Evolutionary conservation across 192 early-diverging fungal genomes (phyloP).

Genomic region (Backusella parvicylindrica): DNA sequence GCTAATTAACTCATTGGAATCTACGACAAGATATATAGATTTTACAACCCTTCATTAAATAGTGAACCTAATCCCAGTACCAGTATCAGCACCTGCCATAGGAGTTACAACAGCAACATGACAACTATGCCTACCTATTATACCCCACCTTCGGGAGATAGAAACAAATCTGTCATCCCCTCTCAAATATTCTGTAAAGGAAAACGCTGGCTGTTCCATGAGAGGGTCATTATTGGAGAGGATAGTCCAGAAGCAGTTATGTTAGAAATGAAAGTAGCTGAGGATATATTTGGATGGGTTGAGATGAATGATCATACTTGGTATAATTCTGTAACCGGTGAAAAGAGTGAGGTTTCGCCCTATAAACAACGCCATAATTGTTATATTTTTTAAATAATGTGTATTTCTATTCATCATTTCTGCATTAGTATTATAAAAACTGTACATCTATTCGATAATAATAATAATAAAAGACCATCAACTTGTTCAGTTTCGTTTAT

Average conservation of each 20-base stretch:
- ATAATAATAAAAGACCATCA: too few relatives aligned
- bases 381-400: too few relatives aligned
- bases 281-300: slow-evolving; percentile 8
- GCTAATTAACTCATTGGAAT: background rate
- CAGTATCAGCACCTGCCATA: too few relatives aligned
- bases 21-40: background rate
- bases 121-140: too few relatives aligned
- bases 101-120: too few relatives aligned
- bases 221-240: background rate
- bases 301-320: slow-evolving; percentile 2
- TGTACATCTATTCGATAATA: too few relatives aligned
- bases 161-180: background rate
- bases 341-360: slow-evolving; percentile 11
- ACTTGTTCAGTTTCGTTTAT: too few relatives aligned
- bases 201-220: slow-evolving; percentile 5
- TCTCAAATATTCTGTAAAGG: slow-evolving; percentile 6
- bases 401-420: too few relatives aligned
- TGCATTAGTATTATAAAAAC: too few relatives aligned
- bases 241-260: background rate
- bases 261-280: background rate
- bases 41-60: background rate
- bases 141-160: background rate
- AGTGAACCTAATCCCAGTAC: background rate
- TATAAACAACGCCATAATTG: too few relatives aligned
- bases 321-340: background rate